Conservation (phyloP, 2,329 filamentous ascomycete species). For the Alternaria rosae region DNA sequence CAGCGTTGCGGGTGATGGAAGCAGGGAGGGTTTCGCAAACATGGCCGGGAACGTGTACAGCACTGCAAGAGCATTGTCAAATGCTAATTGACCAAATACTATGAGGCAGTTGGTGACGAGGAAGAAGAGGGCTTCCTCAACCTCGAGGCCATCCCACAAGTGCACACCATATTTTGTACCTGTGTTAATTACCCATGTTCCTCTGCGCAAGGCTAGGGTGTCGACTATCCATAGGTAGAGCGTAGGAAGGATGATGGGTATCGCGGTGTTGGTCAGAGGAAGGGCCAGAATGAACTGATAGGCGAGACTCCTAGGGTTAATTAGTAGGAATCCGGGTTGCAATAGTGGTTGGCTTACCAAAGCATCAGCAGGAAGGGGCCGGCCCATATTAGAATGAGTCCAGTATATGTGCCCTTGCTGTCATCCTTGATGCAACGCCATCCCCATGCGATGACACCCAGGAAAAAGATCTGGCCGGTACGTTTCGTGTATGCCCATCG, state of each 20-base stretch:
- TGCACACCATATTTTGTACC: constrained; percentile 71
- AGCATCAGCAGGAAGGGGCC: constrained; percentile 70
- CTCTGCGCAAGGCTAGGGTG: constrained; percentile 69
- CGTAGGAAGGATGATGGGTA: constrained; percentile 70
- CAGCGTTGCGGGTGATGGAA: constrained; percentile 60
- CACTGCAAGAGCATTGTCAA: constrained; percentile 73
- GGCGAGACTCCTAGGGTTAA: constrained; percentile 60
- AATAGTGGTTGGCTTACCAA: constrained; percentile 54
- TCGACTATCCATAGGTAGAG: constrained; percentile 77
- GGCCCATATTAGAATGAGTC: constrained; percentile 74
- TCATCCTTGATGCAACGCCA: constrained; percentile 56
- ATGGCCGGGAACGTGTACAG: constrained; percentile 67
- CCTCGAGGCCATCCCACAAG: constrained; percentile 70
- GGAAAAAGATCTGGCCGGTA: constrained; percentile 61
- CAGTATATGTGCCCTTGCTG: constrained; percentile 68
- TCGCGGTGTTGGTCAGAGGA: constrained; percentile 63
- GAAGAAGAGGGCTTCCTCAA: constrained; percentile 80
- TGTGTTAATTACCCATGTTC: constrained; percentile 74
- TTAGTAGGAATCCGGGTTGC: neutral
- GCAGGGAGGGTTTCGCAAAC: constrained; percentile 60
- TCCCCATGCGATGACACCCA: constrained; percentile 55
- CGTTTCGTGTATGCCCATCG: constrained; percentile 50
- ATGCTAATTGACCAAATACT: constrained; percentile 72
- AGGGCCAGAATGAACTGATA: constrained; percentile 69
- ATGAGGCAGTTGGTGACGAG: constrained; percentile 73